phyloP scores from a whole-genome alignment of 2,329 filamentous ascomycete genomes.

The Chaetomiaceae sp. region DNA sequence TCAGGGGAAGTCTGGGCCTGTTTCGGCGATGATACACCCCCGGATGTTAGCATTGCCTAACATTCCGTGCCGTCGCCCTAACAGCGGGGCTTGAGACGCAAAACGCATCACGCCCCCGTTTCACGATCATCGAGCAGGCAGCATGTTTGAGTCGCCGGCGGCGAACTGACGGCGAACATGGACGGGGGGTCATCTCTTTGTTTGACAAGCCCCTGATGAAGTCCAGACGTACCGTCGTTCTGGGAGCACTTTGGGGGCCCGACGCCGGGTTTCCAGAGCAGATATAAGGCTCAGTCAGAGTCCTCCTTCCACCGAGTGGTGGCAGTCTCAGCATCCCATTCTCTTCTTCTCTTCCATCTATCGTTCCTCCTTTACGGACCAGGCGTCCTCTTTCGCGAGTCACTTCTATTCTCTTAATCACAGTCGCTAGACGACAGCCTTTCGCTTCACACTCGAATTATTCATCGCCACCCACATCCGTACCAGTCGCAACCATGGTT shows the following conservation, averaged over 20 bases:
- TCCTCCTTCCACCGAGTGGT: background rate
- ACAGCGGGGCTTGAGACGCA: slow-evolving; percentile 17
- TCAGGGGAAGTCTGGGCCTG: background rate
- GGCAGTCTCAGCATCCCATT: background rate
- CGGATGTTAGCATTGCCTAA: background rate
- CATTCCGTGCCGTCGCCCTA: slow-evolving; percentile 1
- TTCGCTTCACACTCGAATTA: background rate
- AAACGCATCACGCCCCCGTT: slow-evolving; percentile 12
- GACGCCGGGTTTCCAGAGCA: no score
- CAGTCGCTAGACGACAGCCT: slow-evolving; percentile 14
- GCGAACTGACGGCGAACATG: background rate
- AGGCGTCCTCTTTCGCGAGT: slow-evolving; percentile 16
- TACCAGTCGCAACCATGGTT: slow-evolving; percentile 24
- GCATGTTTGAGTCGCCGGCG: slow-evolving; percentile 9
- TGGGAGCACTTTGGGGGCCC: background rate
- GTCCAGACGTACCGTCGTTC: background rate
- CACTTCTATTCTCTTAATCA: slow-evolving; percentile 1
- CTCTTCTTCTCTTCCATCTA: background rate
- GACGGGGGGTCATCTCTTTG: background rate
- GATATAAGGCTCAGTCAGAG: slow-evolving; percentile 1
- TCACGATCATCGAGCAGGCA: background rate
- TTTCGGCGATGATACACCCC: background rate
- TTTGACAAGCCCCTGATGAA: background rate
- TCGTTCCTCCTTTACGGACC: slow-evolving; percentile 10
- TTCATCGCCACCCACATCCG: background rate